Percentiles rank a stretch among this genome's conserved stretches.
phyloP scores from a whole-genome alignment of 352 stramenopile genomes.

The Pythium apleroticum region DNA sequence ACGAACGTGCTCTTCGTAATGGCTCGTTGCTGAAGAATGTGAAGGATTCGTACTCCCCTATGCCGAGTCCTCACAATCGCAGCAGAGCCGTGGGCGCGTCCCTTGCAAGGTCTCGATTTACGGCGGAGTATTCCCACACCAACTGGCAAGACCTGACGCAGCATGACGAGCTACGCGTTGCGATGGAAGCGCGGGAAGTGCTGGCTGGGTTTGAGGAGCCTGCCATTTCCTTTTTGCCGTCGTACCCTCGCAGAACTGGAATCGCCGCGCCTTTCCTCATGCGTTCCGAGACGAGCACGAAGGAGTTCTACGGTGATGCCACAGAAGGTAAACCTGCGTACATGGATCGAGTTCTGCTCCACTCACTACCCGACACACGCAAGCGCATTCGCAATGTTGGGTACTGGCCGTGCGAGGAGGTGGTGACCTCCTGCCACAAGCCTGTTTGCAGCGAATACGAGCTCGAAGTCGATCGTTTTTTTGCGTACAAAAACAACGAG shows the following conservation, averaged over 20 bases:
- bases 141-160: slow-evolving; percentile 81
- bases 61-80: slow-evolving; percentile 5
- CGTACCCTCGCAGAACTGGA: slow-evolving; percentile 65
- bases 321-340: slow-evolving; percentile 42
- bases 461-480: slow-evolving; percentile 73
- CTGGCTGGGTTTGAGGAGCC: slow-evolving; percentile 86
- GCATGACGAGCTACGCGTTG: slow-evolving; percentile 65
- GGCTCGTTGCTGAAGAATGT: slow-evolving; percentile 33
- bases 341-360: slow-evolving; percentile 68
- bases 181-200: slow-evolving; percentile 78
- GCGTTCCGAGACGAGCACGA: slow-evolving; percentile 52
- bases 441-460: slow-evolving; percentile 72
- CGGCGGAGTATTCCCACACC: slow-evolving; percentile 43
- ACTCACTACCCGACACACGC: slow-evolving; percentile 68
- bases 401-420: slow-evolving; percentile 70
- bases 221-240: slow-evolving; percentile 69
- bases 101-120: background rate
- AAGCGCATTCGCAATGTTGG: slow-evolving; percentile 49
- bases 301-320: slow-evolving; percentile 48
- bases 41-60: slow-evolving; percentile 65
- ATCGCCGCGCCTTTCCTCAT: slow-evolving; percentile 62
- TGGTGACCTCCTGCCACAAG: slow-evolving; percentile 69
- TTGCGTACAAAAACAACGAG: slow-evolving; percentile 66
- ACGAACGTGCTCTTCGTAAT: background rate
- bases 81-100: background rate